Percentiles rank a stretch among this genome's conserved stretches.
phyloP scores from a whole-genome alignment of 2,329 filamentous ascomycete genomes.

The Rhynchosporium agropyri region DNA sequence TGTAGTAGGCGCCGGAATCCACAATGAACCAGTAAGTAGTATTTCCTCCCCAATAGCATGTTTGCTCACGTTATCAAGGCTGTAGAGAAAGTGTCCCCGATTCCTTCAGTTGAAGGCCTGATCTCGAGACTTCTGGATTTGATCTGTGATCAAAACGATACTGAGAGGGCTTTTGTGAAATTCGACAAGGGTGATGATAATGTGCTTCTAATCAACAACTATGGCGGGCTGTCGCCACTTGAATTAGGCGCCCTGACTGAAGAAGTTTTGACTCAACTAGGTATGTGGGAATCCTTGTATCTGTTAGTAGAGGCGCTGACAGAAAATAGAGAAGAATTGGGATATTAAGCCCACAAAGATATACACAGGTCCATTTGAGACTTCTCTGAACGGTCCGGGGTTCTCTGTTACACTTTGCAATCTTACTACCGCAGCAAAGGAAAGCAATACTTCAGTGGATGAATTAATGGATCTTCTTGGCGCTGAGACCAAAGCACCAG shows the following conservation, averaged over 20 bases:
- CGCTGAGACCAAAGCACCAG: constrained; percentile 51
- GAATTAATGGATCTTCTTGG: constrained; percentile 53
- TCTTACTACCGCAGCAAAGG: constrained; percentile 45
- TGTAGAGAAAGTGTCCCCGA: constrained; percentile 51
- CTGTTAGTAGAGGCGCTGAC: neutral
- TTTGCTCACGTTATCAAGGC: constrained; percentile 32
- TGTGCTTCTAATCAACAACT: constrained; percentile 60
- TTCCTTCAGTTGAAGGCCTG: constrained; percentile 52
- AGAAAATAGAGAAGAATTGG: constrained; percentile 46
- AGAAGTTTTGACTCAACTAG: constrained; percentile 46
- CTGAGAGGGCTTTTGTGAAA: constrained; percentile 52
- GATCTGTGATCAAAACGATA: constrained; percentile 50
- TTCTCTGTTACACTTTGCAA: constrained; percentile 59
- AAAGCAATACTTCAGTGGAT: constrained; percentile 31
- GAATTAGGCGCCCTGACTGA: constrained; percentile 57
- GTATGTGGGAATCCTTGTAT: constrained; percentile 4
- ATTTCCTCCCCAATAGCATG: too few relatives aligned
- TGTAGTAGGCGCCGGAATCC: constrained; percentile 67
- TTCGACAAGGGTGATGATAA: constrained; percentile 51
- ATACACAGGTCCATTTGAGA: constrained; percentile 53
- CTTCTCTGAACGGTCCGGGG: constrained; percentile 57
- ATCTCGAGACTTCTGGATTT: constrained; percentile 51
- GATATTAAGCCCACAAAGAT: constrained; percentile 51
- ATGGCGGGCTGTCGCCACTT: constrained; percentile 59
- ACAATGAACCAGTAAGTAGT: constrained; percentile 62